phyloP scores from a whole-genome alignment of 345 rosid species.

The Gossypium thurberi region DNA sequence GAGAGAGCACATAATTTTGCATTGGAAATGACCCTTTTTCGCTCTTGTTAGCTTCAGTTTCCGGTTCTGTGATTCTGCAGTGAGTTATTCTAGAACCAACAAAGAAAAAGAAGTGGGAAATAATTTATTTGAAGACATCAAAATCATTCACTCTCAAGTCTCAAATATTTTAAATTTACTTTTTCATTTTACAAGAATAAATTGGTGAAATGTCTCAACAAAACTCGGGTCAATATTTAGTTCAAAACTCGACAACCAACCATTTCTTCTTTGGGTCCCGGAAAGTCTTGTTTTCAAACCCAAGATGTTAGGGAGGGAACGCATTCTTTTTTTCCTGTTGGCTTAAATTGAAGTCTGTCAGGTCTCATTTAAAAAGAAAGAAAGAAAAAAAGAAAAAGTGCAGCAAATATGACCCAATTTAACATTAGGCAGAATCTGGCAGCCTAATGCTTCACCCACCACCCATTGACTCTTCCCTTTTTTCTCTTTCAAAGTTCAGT shows the following conservation, averaged over 20 bases:
- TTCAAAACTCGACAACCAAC: neutral
- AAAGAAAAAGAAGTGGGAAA: neutral
- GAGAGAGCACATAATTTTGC: neutral
- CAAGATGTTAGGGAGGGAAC: neutral
- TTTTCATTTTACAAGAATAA: neutral
- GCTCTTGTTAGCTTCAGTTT: neutral
- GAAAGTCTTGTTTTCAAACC: neutral
- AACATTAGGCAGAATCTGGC: conserved; percentile 5
- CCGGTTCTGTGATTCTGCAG: neutral
- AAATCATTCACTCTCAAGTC: neutral
- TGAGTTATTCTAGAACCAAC: neutral
- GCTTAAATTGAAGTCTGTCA: neutral
- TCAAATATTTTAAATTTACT: neutral
- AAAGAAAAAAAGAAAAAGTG: neutral
- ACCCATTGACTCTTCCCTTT: neutral
- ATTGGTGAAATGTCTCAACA: conserved; percentile 3
- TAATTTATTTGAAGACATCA: neutral
- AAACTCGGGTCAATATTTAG: neutral
- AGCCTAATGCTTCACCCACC: conserved; percentile 8
- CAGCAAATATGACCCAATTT: conserved; percentile 2
- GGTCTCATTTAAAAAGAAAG: neutral
- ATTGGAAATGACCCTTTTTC: neutral
- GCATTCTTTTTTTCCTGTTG: neutral
- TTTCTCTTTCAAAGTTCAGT: neutral
- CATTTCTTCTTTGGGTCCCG: neutral